Evolutionary conservation across 2,329 filamentous ascomycete species (phyloP).

Genomic region (Penicillium sp.): DNA sequence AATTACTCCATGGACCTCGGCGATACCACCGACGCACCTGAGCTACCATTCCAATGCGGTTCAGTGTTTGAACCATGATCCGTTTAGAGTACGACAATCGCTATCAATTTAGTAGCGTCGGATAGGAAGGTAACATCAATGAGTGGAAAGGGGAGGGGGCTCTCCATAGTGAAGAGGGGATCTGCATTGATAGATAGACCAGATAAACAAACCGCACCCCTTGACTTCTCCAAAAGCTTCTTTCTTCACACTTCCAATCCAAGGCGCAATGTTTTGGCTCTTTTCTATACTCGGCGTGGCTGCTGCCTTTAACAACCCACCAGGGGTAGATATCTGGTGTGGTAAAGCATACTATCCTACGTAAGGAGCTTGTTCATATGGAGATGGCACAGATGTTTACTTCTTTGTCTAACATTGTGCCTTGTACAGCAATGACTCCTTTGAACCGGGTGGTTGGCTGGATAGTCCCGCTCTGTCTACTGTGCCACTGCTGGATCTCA

Average conservation of each 20-base stretch:
- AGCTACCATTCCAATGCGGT: neutral
- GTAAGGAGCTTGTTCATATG: conserved; percentile 27
- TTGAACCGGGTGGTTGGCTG: conserved; percentile 51
- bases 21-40: neutral
- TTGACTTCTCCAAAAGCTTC: neutral
- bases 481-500: conserved; percentile 43
- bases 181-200: neutral
- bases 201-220: conserved; percentile 2
- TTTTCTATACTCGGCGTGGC: conserved; percentile 6
- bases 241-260: neutral
- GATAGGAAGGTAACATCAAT: conserved; percentile 12
- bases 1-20: neutral
- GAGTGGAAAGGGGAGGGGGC: conserved; percentile 9
- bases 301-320: conserved; percentile 37
- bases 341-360: conserved; percentile 48
- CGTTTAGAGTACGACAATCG: conserved; percentile 1
- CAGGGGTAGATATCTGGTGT: conserved; percentile 50
- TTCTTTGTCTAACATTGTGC: neutral
- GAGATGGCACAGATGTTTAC: neutral
- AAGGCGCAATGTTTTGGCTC: conserved; percentile 4
- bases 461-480: conserved; percentile 38
- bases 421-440: conserved; percentile 42
- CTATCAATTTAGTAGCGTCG: conserved; percentile 1
- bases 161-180: neutral
- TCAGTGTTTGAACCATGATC: neutral